Conservation (phyloP, 78 protist species). For the Dictyostelium brefeldianum region DNA sequence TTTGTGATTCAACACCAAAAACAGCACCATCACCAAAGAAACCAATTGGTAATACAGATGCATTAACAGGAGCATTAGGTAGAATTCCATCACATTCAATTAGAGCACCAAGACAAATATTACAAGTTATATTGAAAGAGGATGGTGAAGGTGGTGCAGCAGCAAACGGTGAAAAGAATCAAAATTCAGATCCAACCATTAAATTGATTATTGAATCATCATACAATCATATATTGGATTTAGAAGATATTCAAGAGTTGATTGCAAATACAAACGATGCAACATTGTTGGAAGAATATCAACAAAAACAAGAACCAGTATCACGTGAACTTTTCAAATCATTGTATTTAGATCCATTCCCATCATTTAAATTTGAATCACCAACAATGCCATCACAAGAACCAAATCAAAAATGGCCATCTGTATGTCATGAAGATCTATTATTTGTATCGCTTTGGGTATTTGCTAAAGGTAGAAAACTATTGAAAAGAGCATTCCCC, state of each 20-base stretch:
- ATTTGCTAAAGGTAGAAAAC: constrained; percentile 63
- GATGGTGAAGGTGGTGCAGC: constrained; percentile 23
- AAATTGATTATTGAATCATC: constrained; percentile 74
- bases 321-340: constrained; percentile 51
- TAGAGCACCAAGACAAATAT: constrained; percentile 82
- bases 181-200: constrained; percentile 73
- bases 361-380: constrained; percentile 65
- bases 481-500: constrained; percentile 52
- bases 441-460: constrained; percentile 75
- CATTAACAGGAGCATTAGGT: constrained; percentile 80
- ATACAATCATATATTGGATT: constrained; percentile 55
- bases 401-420: constrained; percentile 79
- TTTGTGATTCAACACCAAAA: constrained; percentile 77
- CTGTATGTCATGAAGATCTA: constrained; percentile 70
- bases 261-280: constrained; percentile 7
- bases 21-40: constrained; percentile 32
- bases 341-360: constrained; percentile 74
- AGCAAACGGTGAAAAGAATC: constrained; percentile 2
- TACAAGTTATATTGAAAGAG: constrained; percentile 57
- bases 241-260: constrained; percentile 67
- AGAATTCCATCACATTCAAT: constrained; percentile 85
- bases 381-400: constrained; percentile 57
- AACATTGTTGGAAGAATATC: constrained; percentile 9
- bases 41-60: constrained; percentile 47
- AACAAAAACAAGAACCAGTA: constrained; percentile 33